Percentiles rank a stretch among this genome's conserved stretches.
These are phyloP conservation scores for Ilyonectria robusta DNA, from an alignment of 2,329 filamentous ascomycete species.

Conservation along the genomic window DNA sequence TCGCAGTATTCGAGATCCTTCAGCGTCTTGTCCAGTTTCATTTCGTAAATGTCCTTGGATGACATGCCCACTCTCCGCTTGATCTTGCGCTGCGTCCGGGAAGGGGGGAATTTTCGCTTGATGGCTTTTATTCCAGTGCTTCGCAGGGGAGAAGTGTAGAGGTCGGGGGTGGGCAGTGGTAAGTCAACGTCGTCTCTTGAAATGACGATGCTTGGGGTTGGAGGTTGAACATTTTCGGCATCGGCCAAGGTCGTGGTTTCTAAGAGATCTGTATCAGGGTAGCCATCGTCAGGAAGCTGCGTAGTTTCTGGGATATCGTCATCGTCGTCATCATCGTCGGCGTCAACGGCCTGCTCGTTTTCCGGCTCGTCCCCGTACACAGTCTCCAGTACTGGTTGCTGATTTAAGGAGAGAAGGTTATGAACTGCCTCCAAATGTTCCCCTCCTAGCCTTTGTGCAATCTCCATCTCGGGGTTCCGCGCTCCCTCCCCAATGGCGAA, in stretches of 20 bases:
- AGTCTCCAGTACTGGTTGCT: too few relatives aligned
- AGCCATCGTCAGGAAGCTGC: not conserved
- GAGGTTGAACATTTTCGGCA: too few relatives aligned
- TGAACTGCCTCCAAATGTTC: slow-evolving; percentile 19
- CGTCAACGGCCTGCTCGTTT: not conserved
- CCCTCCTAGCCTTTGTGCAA: slow-evolving; percentile 28
- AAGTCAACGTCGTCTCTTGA: slow-evolving; percentile 15
- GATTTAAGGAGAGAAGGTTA: too few relatives aligned
- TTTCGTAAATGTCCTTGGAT: not conserved
- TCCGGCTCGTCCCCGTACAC: not conserved
- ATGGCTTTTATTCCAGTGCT: slow-evolving; percentile 36
- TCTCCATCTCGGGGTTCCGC: slow-evolving; percentile 11
- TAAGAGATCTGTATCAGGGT: not conserved
- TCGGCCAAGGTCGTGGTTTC: not conserved
- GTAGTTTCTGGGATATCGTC: not conserved
- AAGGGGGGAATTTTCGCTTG: slow-evolving; percentile 15
- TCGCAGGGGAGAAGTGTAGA: slow-evolving; percentile 26
- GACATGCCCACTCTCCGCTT: slow-evolving; percentile 7
- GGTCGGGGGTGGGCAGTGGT: slow-evolving; percentile 28
- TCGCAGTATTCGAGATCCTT: not conserved
- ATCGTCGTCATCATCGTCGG: not conserved
- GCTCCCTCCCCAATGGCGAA: not conserved
- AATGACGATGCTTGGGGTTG: too few relatives aligned
- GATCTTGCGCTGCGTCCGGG: not conserved
- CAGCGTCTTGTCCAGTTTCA: not conserved